A percentile compares a stretch with the other conserved stretches of the same genome.
These are phyloP conservation scores for Kazachstania viticola DNA, from an alignment of 805 yeast genomes.

Conservation along the genomic window DNA sequence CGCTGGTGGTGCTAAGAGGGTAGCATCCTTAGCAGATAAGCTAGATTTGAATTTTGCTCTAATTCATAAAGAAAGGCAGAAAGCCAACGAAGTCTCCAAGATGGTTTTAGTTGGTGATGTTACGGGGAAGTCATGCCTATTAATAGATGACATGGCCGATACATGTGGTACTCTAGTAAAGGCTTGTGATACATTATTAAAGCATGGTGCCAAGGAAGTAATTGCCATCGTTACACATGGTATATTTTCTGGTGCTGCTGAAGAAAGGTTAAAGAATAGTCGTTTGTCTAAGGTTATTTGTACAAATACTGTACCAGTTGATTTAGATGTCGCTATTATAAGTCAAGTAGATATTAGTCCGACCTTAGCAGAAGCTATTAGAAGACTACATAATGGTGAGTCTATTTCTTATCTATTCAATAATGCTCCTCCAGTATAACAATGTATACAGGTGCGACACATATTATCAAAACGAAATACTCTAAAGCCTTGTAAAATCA, in stretches of 20 bases:
- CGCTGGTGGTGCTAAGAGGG: slow-evolving; percentile 98
- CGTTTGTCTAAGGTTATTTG: slow-evolving; percentile 68
- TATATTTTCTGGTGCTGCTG: slow-evolving; percentile 77
- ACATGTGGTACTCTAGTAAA: slow-evolving; percentile 95
- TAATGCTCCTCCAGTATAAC: slow-evolving; percentile 23
- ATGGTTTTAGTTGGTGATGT: slow-evolving; percentile 98
- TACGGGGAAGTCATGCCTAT: slow-evolving; percentile 62
- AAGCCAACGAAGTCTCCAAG: slow-evolving; percentile 86
- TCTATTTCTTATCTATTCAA: slow-evolving; percentile 68
- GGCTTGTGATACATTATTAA: slow-evolving; percentile 79
- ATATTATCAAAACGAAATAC: too few relatives aligned
- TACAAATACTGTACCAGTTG: slow-evolving; percentile 87
- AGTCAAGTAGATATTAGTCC: slow-evolving; percentile 79
- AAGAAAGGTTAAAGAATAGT: slow-evolving; percentile 55
- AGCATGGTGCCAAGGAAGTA: slow-evolving; percentile 73
- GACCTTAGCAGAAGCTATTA: slow-evolving; percentile 82
- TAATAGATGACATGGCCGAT: slow-evolving; percentile 97
- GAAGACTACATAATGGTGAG: slow-evolving; percentile 94
- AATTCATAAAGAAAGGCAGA: slow-evolving; percentile 91
- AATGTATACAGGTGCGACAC: too few relatives aligned
- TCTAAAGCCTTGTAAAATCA: not conserved
- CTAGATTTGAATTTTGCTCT: slow-evolving; percentile 88
- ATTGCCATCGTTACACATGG: slow-evolving; percentile 96
- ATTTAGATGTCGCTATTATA: slow-evolving; percentile 51
- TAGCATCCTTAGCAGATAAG: slow-evolving; percentile 86